These are phyloP conservation scores for Microdochium bolleyi DNA, from an alignment of 2,329 filamentous ascomycete genomes.

Conservation along the genomic window DNA sequence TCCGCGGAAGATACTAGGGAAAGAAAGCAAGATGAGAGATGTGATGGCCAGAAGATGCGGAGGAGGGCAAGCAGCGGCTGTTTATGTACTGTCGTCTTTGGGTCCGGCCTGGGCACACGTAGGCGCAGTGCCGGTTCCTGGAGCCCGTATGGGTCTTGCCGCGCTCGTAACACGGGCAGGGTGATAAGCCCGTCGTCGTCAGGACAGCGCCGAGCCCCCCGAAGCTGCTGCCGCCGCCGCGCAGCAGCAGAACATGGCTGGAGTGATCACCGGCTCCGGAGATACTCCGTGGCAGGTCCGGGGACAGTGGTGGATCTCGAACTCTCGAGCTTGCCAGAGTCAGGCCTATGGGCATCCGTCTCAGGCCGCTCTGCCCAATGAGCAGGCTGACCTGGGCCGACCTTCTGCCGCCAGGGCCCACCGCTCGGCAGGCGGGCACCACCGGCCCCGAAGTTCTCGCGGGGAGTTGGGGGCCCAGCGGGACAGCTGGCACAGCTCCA, in stretches of 20 bases:
- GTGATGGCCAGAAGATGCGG: background rate
- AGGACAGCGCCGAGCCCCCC: too few relatives aligned
- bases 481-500: background rate
- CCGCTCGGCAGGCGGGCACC: background rate
- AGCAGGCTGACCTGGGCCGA: background rate
- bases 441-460: background rate
- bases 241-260: too few relatives aligned
- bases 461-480: background rate
- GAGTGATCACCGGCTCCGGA: too few relatives aligned
- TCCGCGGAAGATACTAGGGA: background rate
- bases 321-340: background rate
- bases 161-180: too few relatives aligned
- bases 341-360: background rate
- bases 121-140: background rate
- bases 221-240: too few relatives aligned
- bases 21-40: background rate
- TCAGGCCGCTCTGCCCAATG: background rate
- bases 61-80: background rate
- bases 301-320: too few relatives aligned
- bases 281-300: too few relatives aligned
- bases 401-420: background rate
- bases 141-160: background rate
- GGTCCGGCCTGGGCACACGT: background rate
- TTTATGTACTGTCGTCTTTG: background rate
- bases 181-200: too few relatives aligned